Conservation (phyloP, 805 yeast genomes). For the Saturnispora halmiae region DNA sequence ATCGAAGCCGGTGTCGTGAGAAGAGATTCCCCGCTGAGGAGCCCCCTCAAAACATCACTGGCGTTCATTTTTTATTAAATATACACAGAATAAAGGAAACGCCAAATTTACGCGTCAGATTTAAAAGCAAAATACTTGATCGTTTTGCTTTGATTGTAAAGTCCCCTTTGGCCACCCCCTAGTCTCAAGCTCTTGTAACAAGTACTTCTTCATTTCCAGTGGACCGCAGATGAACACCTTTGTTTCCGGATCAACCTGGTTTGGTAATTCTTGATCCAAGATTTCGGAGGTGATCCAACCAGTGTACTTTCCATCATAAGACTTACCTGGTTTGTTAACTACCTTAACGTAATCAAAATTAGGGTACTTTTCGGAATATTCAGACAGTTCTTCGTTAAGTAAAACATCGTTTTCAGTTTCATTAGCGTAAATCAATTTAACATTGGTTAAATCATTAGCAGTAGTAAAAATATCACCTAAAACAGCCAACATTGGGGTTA, state of each 20-base stretch:
- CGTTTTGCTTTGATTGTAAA: slow-evolving; percentile 26
- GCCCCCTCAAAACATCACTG: slow-evolving; percentile 1
- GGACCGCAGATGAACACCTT: slow-evolving; percentile 71
- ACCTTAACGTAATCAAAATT: slow-evolving; percentile 53
- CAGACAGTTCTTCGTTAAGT: slow-evolving; percentile 64
- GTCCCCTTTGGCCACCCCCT: slow-evolving; percentile 49
- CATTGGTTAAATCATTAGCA: slow-evolving; percentile 53
- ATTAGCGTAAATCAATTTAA: slow-evolving; percentile 60
- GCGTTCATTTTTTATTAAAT: neutral
- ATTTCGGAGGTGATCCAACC: slow-evolving; percentile 57
- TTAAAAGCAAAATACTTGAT: slow-evolving; percentile 31
- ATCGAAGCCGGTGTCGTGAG: neutral
- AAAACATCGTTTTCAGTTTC: slow-evolving; percentile 71
- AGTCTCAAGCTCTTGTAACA: slow-evolving; percentile 42
- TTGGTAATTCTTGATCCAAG: slow-evolving; percentile 46
- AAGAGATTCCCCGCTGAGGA: neutral
- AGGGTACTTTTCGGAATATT: slow-evolving; percentile 54
- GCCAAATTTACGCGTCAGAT: neutral
- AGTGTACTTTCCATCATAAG: slow-evolving; percentile 47
- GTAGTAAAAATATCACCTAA: slow-evolving; percentile 60
- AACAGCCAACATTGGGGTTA: slow-evolving; percentile 83
- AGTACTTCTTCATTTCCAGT: slow-evolving; percentile 49
- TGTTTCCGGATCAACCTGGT: slow-evolving; percentile 36
- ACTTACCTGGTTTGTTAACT: slow-evolving; percentile 38
- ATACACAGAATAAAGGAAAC: neutral